phyloP scores from a whole-genome alignment of 2,329 filamentous ascomycete species.

The Elsinoe perseae region DNA sequence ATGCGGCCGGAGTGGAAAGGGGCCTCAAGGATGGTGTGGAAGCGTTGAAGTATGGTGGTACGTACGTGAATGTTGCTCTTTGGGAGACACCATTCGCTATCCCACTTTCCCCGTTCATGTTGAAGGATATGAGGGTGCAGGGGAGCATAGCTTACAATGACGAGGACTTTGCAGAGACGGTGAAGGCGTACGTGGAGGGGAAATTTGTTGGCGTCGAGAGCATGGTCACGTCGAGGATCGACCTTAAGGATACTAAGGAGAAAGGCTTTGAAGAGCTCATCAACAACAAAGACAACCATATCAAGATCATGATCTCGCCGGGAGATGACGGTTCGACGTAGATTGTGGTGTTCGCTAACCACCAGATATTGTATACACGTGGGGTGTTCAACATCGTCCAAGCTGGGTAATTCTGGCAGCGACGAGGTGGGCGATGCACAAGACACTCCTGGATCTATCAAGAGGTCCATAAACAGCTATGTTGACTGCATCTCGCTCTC shows the following conservation, averaged over 20 bases:
- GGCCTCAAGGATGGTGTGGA: slow-evolving; percentile 21
- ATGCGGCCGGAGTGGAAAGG: slow-evolving; percentile 21
- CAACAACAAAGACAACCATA: slow-evolving; percentile 49
- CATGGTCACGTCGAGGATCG: slow-evolving; percentile 1
- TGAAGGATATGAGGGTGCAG: slow-evolving; percentile 20
- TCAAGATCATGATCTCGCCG: slow-evolving; percentile 47
- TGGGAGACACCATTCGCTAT: slow-evolving; percentile 18
- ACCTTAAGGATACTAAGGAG: not conserved
- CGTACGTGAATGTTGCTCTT: slow-evolving; percentile 23
- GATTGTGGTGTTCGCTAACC: not conserved
- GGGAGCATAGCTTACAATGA: slow-evolving; percentile 20
- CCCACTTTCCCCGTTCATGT: slow-evolving; percentile 16
- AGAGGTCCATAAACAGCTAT: no score
- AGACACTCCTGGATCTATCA: no score
- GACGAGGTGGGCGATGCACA: no score
- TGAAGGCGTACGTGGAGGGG: slow-evolving; percentile 12
- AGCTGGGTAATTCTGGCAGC: no score
- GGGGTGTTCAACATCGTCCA: no score
- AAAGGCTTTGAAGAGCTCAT: slow-evolving; percentile 13
- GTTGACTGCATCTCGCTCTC: no score
- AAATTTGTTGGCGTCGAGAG: slow-evolving; percentile 13
- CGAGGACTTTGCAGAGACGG: slow-evolving; percentile 18
- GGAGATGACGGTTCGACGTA: not conserved
- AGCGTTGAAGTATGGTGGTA: slow-evolving; percentile 20
- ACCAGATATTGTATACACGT: no score